phyloP scores from a whole-genome alignment of 768 basidiomycete species.

The Rhizopogon vesiculosus region DNA sequence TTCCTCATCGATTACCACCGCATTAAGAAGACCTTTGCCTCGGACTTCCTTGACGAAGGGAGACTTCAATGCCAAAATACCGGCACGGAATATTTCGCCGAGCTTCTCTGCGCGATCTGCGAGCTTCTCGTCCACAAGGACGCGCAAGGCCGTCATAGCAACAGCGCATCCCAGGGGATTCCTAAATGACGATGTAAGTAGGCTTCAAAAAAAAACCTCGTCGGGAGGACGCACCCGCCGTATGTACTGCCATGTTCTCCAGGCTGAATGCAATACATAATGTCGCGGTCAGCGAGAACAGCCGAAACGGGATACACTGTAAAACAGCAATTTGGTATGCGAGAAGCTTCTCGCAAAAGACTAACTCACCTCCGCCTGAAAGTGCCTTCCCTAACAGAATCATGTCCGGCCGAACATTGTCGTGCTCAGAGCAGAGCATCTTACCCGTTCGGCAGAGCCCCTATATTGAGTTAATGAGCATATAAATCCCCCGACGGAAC shows the following conservation, averaged over 20 bases:
- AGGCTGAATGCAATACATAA: constrained; percentile 93
- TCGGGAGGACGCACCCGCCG: constrained; percentile 62
- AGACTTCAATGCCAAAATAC: constrained; percentile 53
- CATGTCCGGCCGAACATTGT: constrained; percentile 85
- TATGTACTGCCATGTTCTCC: constrained; percentile 97
- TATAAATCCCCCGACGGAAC: constrained; percentile 1
- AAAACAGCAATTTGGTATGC: constrained; percentile 1
- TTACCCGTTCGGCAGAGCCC: constrained; percentile 92
- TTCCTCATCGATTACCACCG: constrained; percentile 86
- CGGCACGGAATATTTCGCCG: constrained; percentile 76
- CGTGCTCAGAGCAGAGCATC: constrained; percentile 88
- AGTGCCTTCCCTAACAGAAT: constrained; percentile 94
- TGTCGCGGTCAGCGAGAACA: constrained; percentile 83
- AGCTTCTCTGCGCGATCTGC: constrained; percentile 73
- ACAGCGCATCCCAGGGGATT: constrained; percentile 98
- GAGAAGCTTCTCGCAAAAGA: constrained; percentile 2
- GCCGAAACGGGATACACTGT: constrained; percentile 95
- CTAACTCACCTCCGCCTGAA: constrained; percentile 79
- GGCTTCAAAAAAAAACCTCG: neutral
- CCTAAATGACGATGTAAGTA: constrained; percentile 29
- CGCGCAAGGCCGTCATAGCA: constrained; percentile 85
- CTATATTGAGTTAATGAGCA: constrained; percentile 28
- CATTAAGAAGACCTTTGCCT: constrained; percentile 87
- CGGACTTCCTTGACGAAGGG: constrained; percentile 78
- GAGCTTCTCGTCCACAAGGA: constrained; percentile 86